Evolutionary conservation across 257 asterid genomes (phyloP).

Genomic region (Nicotiana obtusifolia): DNA sequence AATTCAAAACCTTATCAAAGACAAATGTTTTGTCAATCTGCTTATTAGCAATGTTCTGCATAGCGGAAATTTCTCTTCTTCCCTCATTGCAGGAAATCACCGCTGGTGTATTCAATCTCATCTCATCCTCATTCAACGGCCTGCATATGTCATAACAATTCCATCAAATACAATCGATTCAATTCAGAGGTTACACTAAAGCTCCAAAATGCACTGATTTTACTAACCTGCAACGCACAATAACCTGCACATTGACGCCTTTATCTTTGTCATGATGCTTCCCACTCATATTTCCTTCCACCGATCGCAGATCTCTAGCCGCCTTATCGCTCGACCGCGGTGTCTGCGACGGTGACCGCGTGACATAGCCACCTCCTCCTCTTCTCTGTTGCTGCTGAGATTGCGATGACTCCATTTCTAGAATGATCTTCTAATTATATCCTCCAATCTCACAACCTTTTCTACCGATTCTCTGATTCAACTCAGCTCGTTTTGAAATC

Average conservation of each 20-base stretch:
- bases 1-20: constrained; percentile 69
- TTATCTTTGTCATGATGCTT: constrained; percentile 63
- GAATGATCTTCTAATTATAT: not conserved
- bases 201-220: not conserved
- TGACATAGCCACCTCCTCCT: constrained; percentile 45
- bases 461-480: constrained; percentile 24
- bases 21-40: constrained; percentile 91
- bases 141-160: constrained; percentile 22
- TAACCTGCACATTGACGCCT: constrained; percentile 97
- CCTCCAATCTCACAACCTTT: constrained; percentile 12
- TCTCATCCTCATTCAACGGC: constrained; percentile 92
- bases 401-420: constrained; percentile 51
- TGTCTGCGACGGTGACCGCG: constrained; percentile 70
- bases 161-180: not conserved
- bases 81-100: constrained; percentile 84
- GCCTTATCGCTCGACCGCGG: constrained; percentile 76
- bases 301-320: constrained; percentile 83
- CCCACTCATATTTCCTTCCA: constrained; percentile 70
- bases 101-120: constrained; percentile 70
- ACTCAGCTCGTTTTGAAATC: constrained; percentile 24
- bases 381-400: constrained; percentile 45
- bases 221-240: constrained; percentile 87
- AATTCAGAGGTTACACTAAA: not conserved
- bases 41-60: constrained; percentile 96
- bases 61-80: constrained; percentile 84